Base-by-base conservation (phyloP, 805 yeast species). In the Candida broadrunensis region DNA sequence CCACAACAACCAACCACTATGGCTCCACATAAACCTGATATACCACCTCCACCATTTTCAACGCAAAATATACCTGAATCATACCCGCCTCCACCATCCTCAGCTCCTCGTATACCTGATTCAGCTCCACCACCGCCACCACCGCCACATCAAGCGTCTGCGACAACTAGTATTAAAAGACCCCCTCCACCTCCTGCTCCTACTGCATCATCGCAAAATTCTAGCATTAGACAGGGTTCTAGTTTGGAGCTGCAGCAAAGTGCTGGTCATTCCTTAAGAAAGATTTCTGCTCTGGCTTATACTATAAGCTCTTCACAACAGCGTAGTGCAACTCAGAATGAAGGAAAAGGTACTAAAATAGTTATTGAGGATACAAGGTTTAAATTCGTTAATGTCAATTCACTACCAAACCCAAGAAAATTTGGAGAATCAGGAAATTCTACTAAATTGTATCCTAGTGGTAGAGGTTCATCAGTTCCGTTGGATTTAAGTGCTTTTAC, bases 381-480 rank as follows among this genome's bases (percentile, higher is more conserved):
- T 69, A 77, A 73, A 48, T 90, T 88, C 70, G 56, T 68, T 3
- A 86, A 86, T 57, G 73, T 76, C 14, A 62, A 66, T 33, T 84
- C 88, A 18, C 68, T 93, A 34, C 98, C 99, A 0, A 80, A 80
- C 50, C 98, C 99, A n/a, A 73, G 98, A 49, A 74, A 77, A 37
- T 88, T 85, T 55, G 80, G 77, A 38, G 85, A 82, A 3, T 75
- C 74, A 35, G 59, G 56, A 2, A 46, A 40, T 23, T 54, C 48
- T 14, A 76, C 76, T 43, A 89, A 91, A 59, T 67, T 89, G 48
- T 93, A 93, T 65, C 97, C 98, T 14, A 87, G 96, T 63, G 98
- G 98, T 12, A 76, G 96, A 51, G 98, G 98, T 3, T 79, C 89
- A 21, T 86, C 96, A 25, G 93, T 90, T 27, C 97, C 97, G 1